Evolutionary conservation across 768 basidiomycete species (phyloP).

Genomic region (Hemileccinum rubropunctum): DNA sequence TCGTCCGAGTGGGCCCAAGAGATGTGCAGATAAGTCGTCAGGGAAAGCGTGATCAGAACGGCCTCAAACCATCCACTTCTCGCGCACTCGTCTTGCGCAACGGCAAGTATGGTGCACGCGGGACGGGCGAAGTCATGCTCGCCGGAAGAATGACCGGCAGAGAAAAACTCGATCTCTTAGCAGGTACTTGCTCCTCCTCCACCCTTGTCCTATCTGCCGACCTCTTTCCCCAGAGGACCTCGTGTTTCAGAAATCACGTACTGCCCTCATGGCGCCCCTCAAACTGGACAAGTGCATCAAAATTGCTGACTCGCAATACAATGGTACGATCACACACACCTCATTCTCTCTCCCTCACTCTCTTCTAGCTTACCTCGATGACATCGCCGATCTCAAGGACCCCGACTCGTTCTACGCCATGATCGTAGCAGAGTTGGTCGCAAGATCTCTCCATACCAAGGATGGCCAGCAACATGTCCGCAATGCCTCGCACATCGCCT

Average conservation of each 20-base stretch:
- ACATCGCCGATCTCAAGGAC: constrained; percentile 66
- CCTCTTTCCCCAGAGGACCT: constrained; percentile 56
- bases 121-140: constrained; percentile 64
- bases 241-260: constrained; percentile 46
- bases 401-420: constrained; percentile 56
- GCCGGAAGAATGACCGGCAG: constrained; percentile 64
- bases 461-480: constrained; percentile 29
- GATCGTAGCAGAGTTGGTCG: constrained; percentile 54
- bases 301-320: constrained; percentile 72
- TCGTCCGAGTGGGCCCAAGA: constrained; percentile 55
- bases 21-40: constrained; percentile 39
- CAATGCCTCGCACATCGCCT: constrained; percentile 53
- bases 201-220: not conserved
- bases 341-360: constrained; percentile 10
- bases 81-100: constrained; percentile 73
- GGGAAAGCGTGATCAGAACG: constrained; percentile 46
- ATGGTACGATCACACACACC: constrained; percentile 43
- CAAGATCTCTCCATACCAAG: constrained; percentile 41
- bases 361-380: constrained; percentile 60
- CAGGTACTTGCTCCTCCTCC: constrained; percentile 44
- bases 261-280: constrained; percentile 64
- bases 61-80: constrained; percentile 60
- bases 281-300: constrained; percentile 58
- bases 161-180: constrained; percentile 77
- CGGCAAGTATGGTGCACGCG: constrained; percentile 69